Evolutionary conservation across 2,329 filamentous ascomycete species (phyloP), one percentile per base, ranked within the genome.

Genomic region (Alternaria incomplexa): DNA sequence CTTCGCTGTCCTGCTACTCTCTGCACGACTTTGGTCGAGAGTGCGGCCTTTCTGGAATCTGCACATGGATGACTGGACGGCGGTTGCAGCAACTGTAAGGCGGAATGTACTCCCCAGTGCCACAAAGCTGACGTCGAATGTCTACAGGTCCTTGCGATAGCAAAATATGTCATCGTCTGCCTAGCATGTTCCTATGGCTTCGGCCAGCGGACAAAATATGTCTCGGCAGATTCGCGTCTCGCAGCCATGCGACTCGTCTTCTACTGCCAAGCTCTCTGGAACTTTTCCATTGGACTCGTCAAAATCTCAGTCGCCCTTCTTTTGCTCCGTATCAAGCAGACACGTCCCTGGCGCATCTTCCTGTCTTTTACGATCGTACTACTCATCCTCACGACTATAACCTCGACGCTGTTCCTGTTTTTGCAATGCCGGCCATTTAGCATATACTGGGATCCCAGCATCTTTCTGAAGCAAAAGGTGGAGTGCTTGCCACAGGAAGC

Each of bases 391-490:
- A 68, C 68, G 20, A 67, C 56, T 22, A 45, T 66, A 17, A 62
- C 68, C 2, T 67, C 70, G 25, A 76, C 72, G 4, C 44, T 36
- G 22, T 73, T 73, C 45, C 71, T 70, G 20, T 75, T 76, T 57
- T 54, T 72, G 22, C 70, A 75, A 46, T 76, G 73, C 63, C 62
- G 65, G 6, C 73, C 73, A 0, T 75, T 73, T 62, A 60, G 59
- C 45, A 56, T 72, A 13, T 75, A 63, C 57, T 76, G 73, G 73
- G 69, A 76, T 44, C 69, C 71, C 5, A 61, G 63, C 12, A 50
- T 67, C 1, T 64, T 70, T 23, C 17, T 40, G 6, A 26, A 30
- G 15, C 56, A 56, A 1, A 40, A 48, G 2, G 72, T 70, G 6
- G 23, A 54, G 22, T 76, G 73, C 36, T 64, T 73, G 22, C 25